Evolutionary conservation across 495 filamentous ascomycete genomes (phyloP).

Genomic region (Aspergillus conjunctus): DNA sequence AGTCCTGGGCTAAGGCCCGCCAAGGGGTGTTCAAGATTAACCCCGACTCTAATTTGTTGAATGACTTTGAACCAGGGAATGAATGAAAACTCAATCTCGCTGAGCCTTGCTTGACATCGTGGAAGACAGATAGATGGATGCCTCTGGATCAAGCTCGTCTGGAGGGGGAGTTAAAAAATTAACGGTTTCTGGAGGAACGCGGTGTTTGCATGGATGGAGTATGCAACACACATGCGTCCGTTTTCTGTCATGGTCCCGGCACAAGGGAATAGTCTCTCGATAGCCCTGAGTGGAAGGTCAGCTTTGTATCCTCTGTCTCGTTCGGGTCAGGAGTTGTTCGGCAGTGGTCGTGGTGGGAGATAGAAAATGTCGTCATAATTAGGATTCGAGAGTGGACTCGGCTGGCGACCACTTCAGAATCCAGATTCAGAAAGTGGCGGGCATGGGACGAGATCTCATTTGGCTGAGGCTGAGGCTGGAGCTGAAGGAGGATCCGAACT

Average conservation of each 20-base stretch:
- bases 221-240: conserved; percentile 12
- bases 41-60: neutral
- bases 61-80: neutral
- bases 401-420: too few relatives aligned
- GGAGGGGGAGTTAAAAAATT: neutral
- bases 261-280: neutral
- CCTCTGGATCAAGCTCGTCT: neutral
- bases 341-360: neutral
- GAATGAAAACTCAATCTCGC: conserved; percentile 3
- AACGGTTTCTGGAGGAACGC: neutral
- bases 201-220: conserved; percentile 3
- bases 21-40: neutral
- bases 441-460: conserved; percentile 3
- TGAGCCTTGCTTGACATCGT: conserved; percentile 2
- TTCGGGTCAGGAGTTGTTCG: neutral
- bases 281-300: neutral
- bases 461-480: conserved; percentile 22
- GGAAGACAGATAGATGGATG: neutral
- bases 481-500: conserved; percentile 8
- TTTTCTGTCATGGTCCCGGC: conserved; percentile 11
- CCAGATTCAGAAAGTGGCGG: conserved; percentile 2
- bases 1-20: neutral
- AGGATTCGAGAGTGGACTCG: neutral
- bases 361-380: conserved; percentile 18
- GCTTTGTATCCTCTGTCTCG: neutral